phyloP scores from a whole-genome alignment of 305 asterid genomes.

The Fraxinus dipetala region DNA sequence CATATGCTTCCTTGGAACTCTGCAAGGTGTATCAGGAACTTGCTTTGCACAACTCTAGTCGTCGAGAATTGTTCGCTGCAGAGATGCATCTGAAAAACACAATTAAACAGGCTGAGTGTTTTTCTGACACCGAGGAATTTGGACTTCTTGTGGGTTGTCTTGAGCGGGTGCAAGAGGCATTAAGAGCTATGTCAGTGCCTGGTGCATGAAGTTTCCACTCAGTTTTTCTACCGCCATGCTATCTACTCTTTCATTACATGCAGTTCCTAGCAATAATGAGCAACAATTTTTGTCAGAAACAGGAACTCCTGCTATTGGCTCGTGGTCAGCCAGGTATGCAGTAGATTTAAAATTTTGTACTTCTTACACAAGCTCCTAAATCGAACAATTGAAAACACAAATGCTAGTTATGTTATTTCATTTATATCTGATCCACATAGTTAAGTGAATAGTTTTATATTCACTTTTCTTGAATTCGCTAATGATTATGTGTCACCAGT shows the following conservation, averaged over 20 bases:
- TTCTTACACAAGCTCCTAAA: background rate
- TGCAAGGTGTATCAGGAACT: constrained; percentile 68
- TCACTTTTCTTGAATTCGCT: background rate
- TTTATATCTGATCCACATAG: background rate
- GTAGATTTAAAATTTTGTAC: background rate
- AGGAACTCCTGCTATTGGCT: background rate
- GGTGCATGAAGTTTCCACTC: constrained; percentile 28
- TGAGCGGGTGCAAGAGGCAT: constrained; percentile 54
- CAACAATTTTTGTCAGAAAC: background rate
- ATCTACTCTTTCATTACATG: background rate
- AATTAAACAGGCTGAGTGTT: constrained; percentile 60
- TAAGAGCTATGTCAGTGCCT: constrained; percentile 34
- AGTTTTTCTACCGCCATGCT: background rate
- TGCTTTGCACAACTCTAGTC: constrained; percentile 40
- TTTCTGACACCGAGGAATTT: constrained; percentile 54
- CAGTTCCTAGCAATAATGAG: background rate
- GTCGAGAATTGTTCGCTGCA: constrained; percentile 71
- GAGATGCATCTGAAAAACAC: constrained; percentile 87
- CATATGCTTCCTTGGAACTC: constrained; percentile 75
- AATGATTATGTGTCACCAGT: background rate
- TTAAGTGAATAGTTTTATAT: background rate
- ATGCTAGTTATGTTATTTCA: background rate
- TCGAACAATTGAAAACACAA: background rate
- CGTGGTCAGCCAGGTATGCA: background rate
- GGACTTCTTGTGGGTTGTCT: constrained; percentile 59